Base-by-base conservation (phyloP, 1,284 basidiomycete genomes). In the Paramarasmius palmivorus region DNA sequence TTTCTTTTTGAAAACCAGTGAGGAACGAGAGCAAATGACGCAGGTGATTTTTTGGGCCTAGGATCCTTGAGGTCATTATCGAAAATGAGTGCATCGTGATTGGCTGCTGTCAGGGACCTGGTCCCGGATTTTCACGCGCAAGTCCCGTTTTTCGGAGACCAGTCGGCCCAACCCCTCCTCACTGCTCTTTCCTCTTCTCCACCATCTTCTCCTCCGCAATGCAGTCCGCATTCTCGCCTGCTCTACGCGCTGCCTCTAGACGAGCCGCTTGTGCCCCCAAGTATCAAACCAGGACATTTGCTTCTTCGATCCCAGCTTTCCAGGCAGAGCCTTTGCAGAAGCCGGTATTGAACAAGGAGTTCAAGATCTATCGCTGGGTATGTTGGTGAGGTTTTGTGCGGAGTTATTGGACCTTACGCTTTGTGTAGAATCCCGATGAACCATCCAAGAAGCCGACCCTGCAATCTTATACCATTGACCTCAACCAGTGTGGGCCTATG, bases 361-460 rank as follows among this genome's bases (percentile, higher is more conserved):
- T 98, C 80, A 92, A 95, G 81, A 94, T 97, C 63, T 98, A 98
- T 76, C 90, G 94, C 70, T 97, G 94, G 93, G 92, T 93, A 54
- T 52, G 83, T 42, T 56, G 37, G 20, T 29, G 36, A 14, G 9
- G 26, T 15, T n/a, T n/a, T 23, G 4, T 39, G 15, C 10, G 14
- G 23, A n/a, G 36, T 44, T 46, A 50, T 34, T 52, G 22, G 46
- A n/a, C 46, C 40, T 42, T 5, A 36, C 22, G 15, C 39, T 40
- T 12, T 23, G 0, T 38, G 15, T 52, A 94, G 94, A 96, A 98
- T 77, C 97, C 96, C 25, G 96, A 98, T 72, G 86, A 93, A 67
- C 96, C 96, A 12, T 83, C 88, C 50, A 88, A 89, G 75, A 97
- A 98, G 76, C 96, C 96, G 2, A 83, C 81, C 52, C 79, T 99